phyloP scores from a whole-genome alignment of 257 asterid species.

The Apocynum venetum region DNA sequence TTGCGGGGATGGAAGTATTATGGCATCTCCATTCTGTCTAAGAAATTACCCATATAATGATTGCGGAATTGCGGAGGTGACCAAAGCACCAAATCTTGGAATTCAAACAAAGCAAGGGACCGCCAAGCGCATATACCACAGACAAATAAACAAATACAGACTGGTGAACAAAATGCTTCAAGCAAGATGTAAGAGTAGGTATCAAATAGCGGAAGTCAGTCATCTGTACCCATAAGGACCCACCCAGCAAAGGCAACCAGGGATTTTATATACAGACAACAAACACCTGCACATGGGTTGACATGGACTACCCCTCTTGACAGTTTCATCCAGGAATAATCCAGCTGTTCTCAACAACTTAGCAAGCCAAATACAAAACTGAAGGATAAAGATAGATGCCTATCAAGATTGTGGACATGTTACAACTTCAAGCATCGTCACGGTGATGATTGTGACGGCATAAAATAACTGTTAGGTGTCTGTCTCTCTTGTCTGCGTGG shows the following conservation, averaged over 20 bases:
- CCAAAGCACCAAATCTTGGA: neutral
- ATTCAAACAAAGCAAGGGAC: neutral
- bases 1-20: too few species aligned
- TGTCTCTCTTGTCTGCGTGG: too few species aligned
- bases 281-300: slow-evolving; percentile 23
- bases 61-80: neutral
- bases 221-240: slow-evolving; percentile 7
- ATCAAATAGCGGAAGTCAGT: slow-evolving; percentile 2
- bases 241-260: neutral
- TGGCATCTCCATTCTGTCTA: neutral
- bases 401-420: neutral
- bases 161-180: neutral
- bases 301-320: slow-evolving; percentile 5
- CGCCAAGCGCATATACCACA: neutral
- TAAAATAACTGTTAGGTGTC: neutral
- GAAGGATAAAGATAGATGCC: neutral
- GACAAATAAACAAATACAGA: neutral
- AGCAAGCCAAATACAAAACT: neutral
- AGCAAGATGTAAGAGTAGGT: neutral
- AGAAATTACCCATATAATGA: too few species aligned
- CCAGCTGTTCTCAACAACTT: slow-evolving; percentile 17
- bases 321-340: slow-evolving; percentile 11
- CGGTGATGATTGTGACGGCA: neutral
- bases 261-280: neutral
- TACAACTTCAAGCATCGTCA: neutral